Percentiles rank a stretch among this genome's conserved stretches.
phyloP scores from a whole-genome alignment of 1,284 basidiomycete genomes.

The Anthracocystis setariae region DNA sequence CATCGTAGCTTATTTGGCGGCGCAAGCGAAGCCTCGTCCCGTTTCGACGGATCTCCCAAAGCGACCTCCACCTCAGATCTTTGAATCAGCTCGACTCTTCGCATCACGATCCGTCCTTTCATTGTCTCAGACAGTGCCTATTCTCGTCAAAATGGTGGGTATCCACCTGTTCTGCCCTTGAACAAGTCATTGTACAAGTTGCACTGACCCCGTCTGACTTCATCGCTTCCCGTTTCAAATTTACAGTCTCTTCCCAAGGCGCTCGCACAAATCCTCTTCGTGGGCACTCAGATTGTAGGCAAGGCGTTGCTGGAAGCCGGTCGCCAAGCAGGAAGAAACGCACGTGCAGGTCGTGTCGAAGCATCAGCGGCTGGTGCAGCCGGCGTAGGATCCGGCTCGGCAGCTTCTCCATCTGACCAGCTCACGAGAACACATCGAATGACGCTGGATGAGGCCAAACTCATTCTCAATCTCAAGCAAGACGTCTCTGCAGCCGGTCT shows the following conservation, averaged over 20 bases:
- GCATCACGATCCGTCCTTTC: no score
- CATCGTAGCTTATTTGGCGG: not conserved
- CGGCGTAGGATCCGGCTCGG: slow-evolving; percentile 63
- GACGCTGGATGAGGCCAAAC: slow-evolving; percentile 93
- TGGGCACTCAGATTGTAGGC: slow-evolving; percentile 85
- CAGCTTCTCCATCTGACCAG: slow-evolving; percentile 59
- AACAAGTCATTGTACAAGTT: not conserved
- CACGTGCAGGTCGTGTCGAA: slow-evolving; percentile 78
- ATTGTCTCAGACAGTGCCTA: no score
- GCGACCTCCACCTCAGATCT: slow-evolving; percentile 23
- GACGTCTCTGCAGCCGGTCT: slow-evolving; percentile 65
- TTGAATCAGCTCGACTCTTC: not conserved
- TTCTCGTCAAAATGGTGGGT: slow-evolving; percentile 33
- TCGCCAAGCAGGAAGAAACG: slow-evolving; percentile 91
- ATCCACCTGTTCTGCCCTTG: not conserved
- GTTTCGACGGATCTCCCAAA: not conserved
- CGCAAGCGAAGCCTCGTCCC: not conserved
- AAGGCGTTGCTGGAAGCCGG: slow-evolving; percentile 91
- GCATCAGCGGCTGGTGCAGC: slow-evolving; percentile 79
- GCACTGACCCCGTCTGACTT: not conserved
- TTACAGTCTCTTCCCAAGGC: slow-evolving; percentile 70
- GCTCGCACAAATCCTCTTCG: slow-evolving; percentile 82
- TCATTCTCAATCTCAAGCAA: slow-evolving; percentile 90
- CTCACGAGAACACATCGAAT: slow-evolving; percentile 81
- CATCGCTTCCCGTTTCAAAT: not conserved